Evolutionary conservation across 2,329 filamentous ascomycete species (phyloP), one percentile per base, ranked within the genome.

Genomic region (Bimuria novae-zelandiae): DNA sequence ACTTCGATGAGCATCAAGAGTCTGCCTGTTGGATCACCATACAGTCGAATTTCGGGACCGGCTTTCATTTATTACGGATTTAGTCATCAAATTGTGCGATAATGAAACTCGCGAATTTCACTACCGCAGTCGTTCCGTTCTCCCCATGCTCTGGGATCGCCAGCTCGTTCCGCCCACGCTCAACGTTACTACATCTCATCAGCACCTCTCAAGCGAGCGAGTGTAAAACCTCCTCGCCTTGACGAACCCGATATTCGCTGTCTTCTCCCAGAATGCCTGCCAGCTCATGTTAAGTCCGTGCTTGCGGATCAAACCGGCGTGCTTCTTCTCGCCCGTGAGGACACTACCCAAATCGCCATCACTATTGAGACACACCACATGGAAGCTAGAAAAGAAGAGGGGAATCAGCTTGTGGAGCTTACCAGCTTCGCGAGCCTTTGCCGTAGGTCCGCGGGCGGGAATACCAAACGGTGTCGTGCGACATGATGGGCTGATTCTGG

Each of bases 271-370:
- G 78, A 87, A 87, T 78, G 84, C 86, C 76, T 84, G 80, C 77
- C 84, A 82, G 79, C 84, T 86, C 79, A 87, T 85, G 71, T 95
- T 91, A 71, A 96, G 84, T 75, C 93, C 93, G 82, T 97, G 97
- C 83, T 99, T 99, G 84, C 94, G 92, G 84, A 99, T 96, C 69
- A 99, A 86, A 91, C 94, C 94, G 71, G 93, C 92, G 16, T 62
- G 62, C 51, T 69, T 69, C 51, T 61, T 68, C 17, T 59, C 54
- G 32, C 67, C 67, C 0, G 64, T 69, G 1, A 69, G 65, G 10
- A 68, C 60, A 25, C 67, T 69, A 4, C 16, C 30, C 11, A 36
- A 3, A 17, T 6, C 33, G 17, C 7, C 8, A 7, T 16, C 33
- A 17, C 12, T 16, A 7, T 36, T n/a, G 4, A 16, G 3, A 7